Percentiles rank a stretch among this genome's conserved stretches.
These are phyloP conservation scores for Sporothrix inflata DNA, from an alignment of 2,329 filamentous ascomycete species.

Conservation along the genomic window DNA sequence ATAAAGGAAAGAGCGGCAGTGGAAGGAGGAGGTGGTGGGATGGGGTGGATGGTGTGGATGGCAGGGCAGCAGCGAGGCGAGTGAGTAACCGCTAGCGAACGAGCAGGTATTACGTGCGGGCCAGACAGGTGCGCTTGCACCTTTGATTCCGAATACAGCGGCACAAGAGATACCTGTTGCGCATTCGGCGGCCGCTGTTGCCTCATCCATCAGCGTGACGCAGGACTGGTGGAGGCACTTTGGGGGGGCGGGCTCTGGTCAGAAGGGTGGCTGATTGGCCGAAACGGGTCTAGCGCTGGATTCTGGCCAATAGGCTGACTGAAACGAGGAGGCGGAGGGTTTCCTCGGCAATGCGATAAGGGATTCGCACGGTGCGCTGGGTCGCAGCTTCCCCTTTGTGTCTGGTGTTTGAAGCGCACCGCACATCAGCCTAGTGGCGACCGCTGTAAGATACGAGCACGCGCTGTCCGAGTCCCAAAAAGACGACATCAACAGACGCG, in stretches of 20 bases:
- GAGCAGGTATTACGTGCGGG: conserved; percentile 25
- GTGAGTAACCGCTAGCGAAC: conserved; percentile 27
- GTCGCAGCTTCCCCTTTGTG: conserved; percentile 20
- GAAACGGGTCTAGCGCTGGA: conserved; percentile 37
- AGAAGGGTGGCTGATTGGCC: conserved; percentile 33
- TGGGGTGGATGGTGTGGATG: neutral
- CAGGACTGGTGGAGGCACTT: conserved; percentile 24
- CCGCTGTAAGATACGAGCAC: neutral
- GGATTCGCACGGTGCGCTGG: conserved; percentile 31
- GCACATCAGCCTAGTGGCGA: neutral
- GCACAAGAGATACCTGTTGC: conserved; percentile 28
- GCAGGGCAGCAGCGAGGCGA: conserved; percentile 13
- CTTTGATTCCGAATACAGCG: conserved; percentile 20
- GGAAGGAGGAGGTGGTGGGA: conserved; percentile 21
- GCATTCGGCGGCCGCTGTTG: conserved; percentile 35
- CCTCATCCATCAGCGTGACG: conserved; percentile 35
- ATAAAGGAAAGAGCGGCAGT: conserved; percentile 35
- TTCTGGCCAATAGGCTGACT: conserved; percentile 36
- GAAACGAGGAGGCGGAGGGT: conserved; percentile 34
- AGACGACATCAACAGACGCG: neutral
- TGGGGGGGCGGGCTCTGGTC: conserved; percentile 26
- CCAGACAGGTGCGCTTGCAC: conserved; percentile 15
- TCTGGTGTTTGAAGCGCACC: conserved; percentile 4
- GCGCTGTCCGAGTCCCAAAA: neutral
- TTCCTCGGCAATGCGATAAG: conserved; percentile 40